These are phyloP conservation scores for Colletotrichum echinochloae DNA, from an alignment of 2,329 filamentous ascomycete genomes.

Conservation along the genomic window DNA sequence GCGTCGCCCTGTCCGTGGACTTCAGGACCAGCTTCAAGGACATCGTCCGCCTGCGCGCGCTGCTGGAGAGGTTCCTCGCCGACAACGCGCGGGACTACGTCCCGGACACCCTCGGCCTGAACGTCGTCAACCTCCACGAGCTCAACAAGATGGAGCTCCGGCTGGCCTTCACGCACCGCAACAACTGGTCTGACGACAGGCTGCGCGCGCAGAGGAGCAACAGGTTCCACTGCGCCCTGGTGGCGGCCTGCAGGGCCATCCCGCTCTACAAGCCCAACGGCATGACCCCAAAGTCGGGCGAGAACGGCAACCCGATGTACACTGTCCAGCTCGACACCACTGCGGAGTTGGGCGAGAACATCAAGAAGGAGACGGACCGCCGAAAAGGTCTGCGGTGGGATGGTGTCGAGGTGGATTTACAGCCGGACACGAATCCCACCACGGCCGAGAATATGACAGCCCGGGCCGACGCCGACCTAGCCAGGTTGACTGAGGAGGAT, in stretches of 20 bases:
- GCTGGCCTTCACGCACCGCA: constrained; percentile 77
- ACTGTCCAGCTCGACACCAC: constrained; percentile 27
- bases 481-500: constrained; percentile 12
- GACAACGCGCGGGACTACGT: constrained; percentile 72
- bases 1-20: constrained; percentile 74
- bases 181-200: constrained; percentile 79
- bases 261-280: constrained; percentile 65
- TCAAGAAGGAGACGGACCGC: constrained; percentile 39
- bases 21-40: constrained; percentile 78
- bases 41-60: constrained; percentile 71
- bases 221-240: constrained; percentile 80
- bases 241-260: constrained; percentile 74
- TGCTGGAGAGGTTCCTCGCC: constrained; percentile 74
- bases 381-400: constrained; percentile 38
- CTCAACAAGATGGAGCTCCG: constrained; percentile 47
- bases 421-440: not conserved
- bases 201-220: constrained; percentile 77
- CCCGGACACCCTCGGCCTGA: constrained; percentile 71
- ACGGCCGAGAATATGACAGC: not conserved
- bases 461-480: not conserved
- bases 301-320: constrained; percentile 41
- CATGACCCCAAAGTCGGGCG: constrained; percentile 25
- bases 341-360: constrained; percentile 29
- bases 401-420: not conserved
- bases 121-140: constrained; percentile 66